Conservation (phyloP, 805 yeast genomes). For the Nakazawaea molendinolei region DNA sequence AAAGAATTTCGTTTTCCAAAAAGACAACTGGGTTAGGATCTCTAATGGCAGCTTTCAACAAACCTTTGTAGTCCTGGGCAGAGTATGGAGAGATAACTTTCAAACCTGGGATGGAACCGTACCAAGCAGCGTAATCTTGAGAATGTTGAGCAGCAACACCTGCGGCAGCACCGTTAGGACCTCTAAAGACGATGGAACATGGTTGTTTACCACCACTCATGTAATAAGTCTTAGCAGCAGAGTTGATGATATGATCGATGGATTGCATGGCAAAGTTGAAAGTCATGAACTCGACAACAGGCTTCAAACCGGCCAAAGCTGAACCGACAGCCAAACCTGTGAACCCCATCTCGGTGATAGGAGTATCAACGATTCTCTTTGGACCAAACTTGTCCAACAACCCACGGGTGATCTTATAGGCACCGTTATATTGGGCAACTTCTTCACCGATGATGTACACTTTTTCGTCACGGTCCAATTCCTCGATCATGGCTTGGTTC, state of each 20-base stretch:
- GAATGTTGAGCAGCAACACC: conserved; percentile 99
- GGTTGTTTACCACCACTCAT: conserved; percentile 99
- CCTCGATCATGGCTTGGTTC: conserved; percentile 93
- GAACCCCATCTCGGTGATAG: conserved; percentile 99
- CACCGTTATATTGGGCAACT: conserved; percentile 99
- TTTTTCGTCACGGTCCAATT: conserved; percentile 89
- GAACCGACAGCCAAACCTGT: conserved; percentile 94
- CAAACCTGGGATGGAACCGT: conserved; percentile 96
- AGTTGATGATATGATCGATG: conserved; percentile 95
- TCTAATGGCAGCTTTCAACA: conserved; percentile 92
- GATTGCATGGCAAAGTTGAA: conserved; percentile 99
- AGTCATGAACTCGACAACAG: conserved; percentile 98
- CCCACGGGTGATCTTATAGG: conserved; percentile 95
- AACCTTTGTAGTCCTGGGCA: conserved; percentile 93
- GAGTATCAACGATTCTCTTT: conserved; percentile 89
- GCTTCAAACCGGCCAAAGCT: conserved; percentile 93
- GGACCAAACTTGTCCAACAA: conserved; percentile 93
- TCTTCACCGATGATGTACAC: conserved; percentile 98
- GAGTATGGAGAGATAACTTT: conserved; percentile 94
- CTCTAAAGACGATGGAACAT: conserved; percentile 96
- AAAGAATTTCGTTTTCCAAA: conserved; percentile 91
- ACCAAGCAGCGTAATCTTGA: conserved; percentile 97
- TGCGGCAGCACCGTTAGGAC: conserved; percentile 99
- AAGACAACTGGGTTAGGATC: conserved; percentile 98
- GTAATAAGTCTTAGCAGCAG: conserved; percentile 97